Evolutionary conservation across 495 filamentous ascomycete genomes (phyloP), one percentile per base, ranked within the genome.

Genomic region (Penicillium flavigenum): DNA sequence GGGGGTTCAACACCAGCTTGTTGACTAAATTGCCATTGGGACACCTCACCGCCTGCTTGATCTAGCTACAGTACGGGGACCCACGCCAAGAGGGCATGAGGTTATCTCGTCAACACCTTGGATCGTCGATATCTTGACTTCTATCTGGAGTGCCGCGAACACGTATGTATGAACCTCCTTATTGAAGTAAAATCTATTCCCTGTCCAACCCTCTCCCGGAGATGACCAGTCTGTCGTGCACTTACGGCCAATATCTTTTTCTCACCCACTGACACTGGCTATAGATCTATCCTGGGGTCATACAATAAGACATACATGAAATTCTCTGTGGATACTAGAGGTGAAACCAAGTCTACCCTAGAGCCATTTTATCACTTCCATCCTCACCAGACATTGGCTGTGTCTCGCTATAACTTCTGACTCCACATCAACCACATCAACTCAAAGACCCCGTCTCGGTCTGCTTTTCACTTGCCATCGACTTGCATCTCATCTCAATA

Each of bases 61-160:
- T 51, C 10, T n/a, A 16, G 20, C 19, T 32, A 38, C 24, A 47
- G 16, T 26, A 47, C 14, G 2, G 31, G 31, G n/a, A 32, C 29
- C 29, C 29, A 50, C 20, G 48, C 48, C 48, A 51, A 51, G 47
- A 47, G 26, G 43, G 12, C 29, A 49, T 16, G n/a, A 50, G 29
- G 47, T 36, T 34, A 38, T 38, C 48, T 26, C 19, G 2, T 50
- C 29, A 14, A 32, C 48, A 51, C 34, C 11, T 20, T 26, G 32
- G 6, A 27, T 12, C 20, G 8, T n/a, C 5, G n/a, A 16, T 27
- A n/a, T 29, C 44, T 47, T n/a, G 24, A 16, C 44, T 47, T 27
- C 16, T 39, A 39, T 8, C 36, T 39, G n/a, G 2, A 39, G 16
- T 39, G 36, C 36, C 6, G 36, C 4, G 44, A 47, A 17, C 1